Percentiles rank a stretch among this genome's conserved stretches.
Evolutionary conservation across 352 stramenopile genomes (phyloP).

Genomic region (Sclerospora graminicola): DNA sequence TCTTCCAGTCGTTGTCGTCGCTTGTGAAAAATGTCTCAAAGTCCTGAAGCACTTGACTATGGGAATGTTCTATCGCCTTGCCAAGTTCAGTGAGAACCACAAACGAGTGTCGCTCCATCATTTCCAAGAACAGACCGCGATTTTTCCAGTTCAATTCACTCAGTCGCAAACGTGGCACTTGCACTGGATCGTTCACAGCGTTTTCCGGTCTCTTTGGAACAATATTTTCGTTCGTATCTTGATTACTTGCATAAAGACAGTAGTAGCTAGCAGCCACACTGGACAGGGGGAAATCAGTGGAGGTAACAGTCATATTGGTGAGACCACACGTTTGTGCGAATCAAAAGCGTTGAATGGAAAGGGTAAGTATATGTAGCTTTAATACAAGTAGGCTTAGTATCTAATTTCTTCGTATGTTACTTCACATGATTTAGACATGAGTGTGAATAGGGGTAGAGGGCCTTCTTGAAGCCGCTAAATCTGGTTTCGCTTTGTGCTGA

Average conservation of each 20-base stretch:
- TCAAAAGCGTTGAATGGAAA: too few relatives aligned
- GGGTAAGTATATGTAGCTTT: too few relatives aligned
- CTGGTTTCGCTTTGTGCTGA: not conserved
- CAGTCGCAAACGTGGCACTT: slow-evolving; percentile 32
- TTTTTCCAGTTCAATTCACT: slow-evolving; percentile 40
- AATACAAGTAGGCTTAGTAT: too few relatives aligned
- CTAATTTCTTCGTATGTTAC: too few relatives aligned
- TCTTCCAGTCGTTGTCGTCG: slow-evolving; percentile 26
- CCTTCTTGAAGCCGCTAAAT: too few relatives aligned
- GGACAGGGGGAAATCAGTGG: slow-evolving; percentile 6
- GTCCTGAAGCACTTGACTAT: slow-evolving; percentile 24
- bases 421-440: too few relatives aligned
- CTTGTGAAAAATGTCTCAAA: slow-evolving; percentile 43
- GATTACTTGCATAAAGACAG: slow-evolving; percentile 13
- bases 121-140: slow-evolving; percentile 28
- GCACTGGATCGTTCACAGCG: not conserved
- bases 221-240: not conserved
- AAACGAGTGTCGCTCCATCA: slow-evolving; percentile 54
- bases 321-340: not conserved
- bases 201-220: not conserved
- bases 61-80: slow-evolving; percentile 24
- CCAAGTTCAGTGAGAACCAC: slow-evolving; percentile 49
- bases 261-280: slow-evolving; percentile 23
- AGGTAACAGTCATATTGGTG: slow-evolving; percentile 8
- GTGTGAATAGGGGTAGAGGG: too few relatives aligned